A percentile compares a stretch with the other conserved stretches of the same genome.
Evolutionary conservation across 306 rosid species (phyloP).

Genomic region (Fragaria vesca): DNA sequence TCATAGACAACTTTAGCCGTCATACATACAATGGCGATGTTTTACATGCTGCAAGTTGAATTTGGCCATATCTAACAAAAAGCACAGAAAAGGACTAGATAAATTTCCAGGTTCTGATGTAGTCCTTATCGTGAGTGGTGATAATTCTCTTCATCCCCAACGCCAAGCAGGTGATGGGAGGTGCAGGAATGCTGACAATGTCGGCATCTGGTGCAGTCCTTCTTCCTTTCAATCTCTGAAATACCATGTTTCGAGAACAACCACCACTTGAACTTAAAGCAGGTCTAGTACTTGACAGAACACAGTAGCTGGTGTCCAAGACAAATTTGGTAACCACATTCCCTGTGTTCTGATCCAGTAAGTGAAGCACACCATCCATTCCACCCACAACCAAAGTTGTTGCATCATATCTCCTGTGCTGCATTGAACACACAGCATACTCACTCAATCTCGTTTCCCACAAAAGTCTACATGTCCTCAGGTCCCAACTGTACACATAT

Average conservation of each 20-base stretch:
- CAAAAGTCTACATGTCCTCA: neutral
- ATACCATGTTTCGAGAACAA: neutral
- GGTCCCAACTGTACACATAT: neutral
- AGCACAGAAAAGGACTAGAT: neutral
- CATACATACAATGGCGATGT: neutral
- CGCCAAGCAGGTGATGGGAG: slow-evolving; percentile 65
- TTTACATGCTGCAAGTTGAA: neutral
- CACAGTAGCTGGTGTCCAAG: neutral
- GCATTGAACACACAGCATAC: neutral
- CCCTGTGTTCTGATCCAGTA: neutral
- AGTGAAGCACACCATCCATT: neutral
- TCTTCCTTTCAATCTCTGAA: slow-evolving; percentile 1
- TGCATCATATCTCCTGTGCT: neutral
- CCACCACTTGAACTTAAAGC: neutral
- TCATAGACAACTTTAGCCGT: neutral
- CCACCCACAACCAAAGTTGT: slow-evolving; percentile 9
- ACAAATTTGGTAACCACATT: neutral
- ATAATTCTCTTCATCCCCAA: slow-evolving; percentile 87
- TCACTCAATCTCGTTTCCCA: neutral
- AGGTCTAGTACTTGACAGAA: neutral
- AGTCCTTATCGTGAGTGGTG: slow-evolving; percentile 57
- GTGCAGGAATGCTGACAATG: neutral
- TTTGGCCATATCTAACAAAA: neutral
- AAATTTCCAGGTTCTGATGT: slow-evolving; percentile 78
- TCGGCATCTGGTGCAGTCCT: neutral